Evolutionary conservation across 108 stramenopile species (phyloP), one percentile per base, ranked within the genome.

Genomic region (Skeletonema potamos): DNA sequence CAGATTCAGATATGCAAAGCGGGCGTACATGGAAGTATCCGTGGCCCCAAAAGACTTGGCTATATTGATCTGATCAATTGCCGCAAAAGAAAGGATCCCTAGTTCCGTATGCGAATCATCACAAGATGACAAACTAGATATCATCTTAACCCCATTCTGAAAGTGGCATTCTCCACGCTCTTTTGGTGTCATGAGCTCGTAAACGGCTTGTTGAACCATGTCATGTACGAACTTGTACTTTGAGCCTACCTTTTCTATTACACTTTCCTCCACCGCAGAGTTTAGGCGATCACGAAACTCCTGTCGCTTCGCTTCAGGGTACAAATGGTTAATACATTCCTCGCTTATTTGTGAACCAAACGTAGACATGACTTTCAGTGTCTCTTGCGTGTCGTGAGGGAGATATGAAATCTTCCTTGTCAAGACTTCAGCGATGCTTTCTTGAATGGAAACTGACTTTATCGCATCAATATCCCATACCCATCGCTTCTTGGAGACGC

Each of bases 391-490:
- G 11, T 74, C 58, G n/a, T 27, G 20, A 12, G 64, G 17, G 2
- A 74, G 15, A 5, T 60, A 36, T 11, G 17, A 32, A 24, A 74
- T 60, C 13, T 33, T 46, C 22, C 27, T 34, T 4, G 58, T 32
- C 26, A 74, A 66, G 39, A 58, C 59, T 27, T 39, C 20, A 6
- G 58, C 73, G 5, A 74, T 58, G 48, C 62, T 54, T 46, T 60
- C 73, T 33, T 64, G 66, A 3, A 74, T 22, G 9, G 59, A 59
- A 26, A 36, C 27, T 48, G 58, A 62, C 27, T 48, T 26, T 32
- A 78, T 73, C 18, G 61, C 39, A 15, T 78, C 72, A 10, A 46
- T 58, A 26, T 79, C 73, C 79, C 79, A 79, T 17, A 59, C 18
- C 79, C 79, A 79, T 27, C 75, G 41, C 8, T 64, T 55, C 39